Evolutionary conservation across 345 rosid species (phyloP).

Genomic region (Eucalyptus curtisii): DNA sequence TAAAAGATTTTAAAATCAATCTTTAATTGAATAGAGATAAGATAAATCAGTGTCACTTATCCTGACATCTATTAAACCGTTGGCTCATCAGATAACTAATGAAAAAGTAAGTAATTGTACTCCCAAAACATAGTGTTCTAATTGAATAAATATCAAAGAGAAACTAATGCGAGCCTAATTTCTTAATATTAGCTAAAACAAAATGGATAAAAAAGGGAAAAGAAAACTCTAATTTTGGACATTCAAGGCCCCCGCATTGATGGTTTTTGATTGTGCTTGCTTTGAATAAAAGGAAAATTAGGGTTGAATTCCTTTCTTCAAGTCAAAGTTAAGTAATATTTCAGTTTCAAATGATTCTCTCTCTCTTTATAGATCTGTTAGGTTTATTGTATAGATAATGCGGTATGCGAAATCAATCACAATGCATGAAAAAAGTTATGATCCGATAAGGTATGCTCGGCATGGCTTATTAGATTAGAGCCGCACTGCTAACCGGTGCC

Average conservation of each 20-base stretch:
- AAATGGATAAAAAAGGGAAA: fast-evolving
- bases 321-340: background rate
- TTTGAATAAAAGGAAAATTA: too few species aligned
- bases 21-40: background rate
- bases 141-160: too few species aligned
- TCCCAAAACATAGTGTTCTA: too few species aligned
- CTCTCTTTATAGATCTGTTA: fast-evolving
- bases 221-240: fast-evolving
- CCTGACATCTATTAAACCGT: background rate
- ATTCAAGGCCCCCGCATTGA: fast-evolving
- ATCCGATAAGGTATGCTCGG: fast-evolving
- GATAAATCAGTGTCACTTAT: background rate
- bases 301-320: background rate
- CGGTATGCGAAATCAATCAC: fast-evolving
- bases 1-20: fast-evolving
- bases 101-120: background rate
- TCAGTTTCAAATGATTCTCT: fast-evolving
- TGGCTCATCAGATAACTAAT: too few species aligned
- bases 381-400: too few species aligned
- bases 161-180: fast-evolving
- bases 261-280: background rate
- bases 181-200: too few species aligned
- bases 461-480: background rate
- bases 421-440: background rate
- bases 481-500: fast-evolving